A percentile compares a stretch with the other conserved stretches of the same genome.
Evolutionary conservation across 1,284 basidiomycete genomes (phyloP).

Genomic region (Rhodotorula sp.): DNA sequence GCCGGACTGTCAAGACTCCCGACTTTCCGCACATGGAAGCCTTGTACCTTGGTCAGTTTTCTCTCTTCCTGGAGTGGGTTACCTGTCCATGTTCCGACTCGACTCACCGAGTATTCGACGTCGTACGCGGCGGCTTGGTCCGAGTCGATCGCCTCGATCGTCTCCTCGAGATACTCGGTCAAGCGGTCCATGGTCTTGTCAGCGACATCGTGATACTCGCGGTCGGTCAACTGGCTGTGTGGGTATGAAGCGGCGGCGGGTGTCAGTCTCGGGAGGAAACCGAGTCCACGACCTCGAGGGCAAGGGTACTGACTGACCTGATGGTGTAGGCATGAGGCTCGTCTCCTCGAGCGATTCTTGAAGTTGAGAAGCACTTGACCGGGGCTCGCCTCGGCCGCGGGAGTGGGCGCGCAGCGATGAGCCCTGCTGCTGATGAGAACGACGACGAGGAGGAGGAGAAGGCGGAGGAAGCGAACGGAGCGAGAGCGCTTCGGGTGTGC

Average conservation of each 20-base stretch:
- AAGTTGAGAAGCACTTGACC: neutral
- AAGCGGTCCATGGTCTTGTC: slow-evolving; percentile 79
- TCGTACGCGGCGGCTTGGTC: slow-evolving; percentile 62
- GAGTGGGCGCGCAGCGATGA: neutral
- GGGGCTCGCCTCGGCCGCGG: too few relatives aligned
- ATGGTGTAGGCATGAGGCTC: neutral
- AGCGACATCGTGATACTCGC: slow-evolving; percentile 72
- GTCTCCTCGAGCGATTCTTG: rapidly evolving
- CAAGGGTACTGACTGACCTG: slow-evolving; percentile 5
- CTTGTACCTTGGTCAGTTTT: slow-evolving; percentile 9
- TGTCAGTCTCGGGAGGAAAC: neutral
- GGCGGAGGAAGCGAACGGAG: neutral
- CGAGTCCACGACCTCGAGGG: too few relatives aligned
- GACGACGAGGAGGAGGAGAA: neutral
- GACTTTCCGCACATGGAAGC: slow-evolving; percentile 54
- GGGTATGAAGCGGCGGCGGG: neutral
- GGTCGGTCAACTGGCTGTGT: slow-evolving; percentile 60
- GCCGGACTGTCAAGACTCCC: slow-evolving; percentile 82
- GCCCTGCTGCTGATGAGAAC: too few relatives aligned
- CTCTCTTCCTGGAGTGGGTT: too few relatives aligned
- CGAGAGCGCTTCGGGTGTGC: neutral
- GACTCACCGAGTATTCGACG: slow-evolving; percentile 87
- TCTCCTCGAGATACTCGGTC: slow-evolving; percentile 71
- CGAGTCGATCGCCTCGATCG: slow-evolving; percentile 61
- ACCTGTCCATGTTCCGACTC: too few relatives aligned